Percentiles rank a stretch among this genome's conserved stretches.
These are phyloP conservation scores for Berberis vulgaris DNA, from an alignment of 164 flowering plant species.

Conservation along the genomic window DNA sequence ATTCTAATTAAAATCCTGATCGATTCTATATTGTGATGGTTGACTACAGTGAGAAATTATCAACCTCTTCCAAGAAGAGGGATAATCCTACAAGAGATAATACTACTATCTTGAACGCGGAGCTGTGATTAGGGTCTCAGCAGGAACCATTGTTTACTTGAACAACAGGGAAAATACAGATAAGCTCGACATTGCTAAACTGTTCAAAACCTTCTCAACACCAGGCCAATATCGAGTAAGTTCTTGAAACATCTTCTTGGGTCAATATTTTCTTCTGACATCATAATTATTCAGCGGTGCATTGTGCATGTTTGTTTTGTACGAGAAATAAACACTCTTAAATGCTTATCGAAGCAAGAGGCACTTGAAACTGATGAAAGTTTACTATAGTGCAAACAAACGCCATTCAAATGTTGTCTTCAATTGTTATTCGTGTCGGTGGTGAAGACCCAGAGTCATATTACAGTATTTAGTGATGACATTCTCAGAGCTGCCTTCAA, in stretches of 20 bases:
- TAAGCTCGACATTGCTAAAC: not conserved
- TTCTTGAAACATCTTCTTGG: too few species aligned
- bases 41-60: too few species aligned
- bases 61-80: too few species aligned
- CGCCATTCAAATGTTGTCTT: not conserved
- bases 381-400: too few species aligned
- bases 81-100: too few species aligned
- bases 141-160: not conserved
- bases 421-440: not conserved
- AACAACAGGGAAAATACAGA: constrained; percentile 1
- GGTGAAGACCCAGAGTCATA: constrained; percentile 1
- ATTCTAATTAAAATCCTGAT: too few species aligned
- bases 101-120: too few species aligned
- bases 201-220: not conserved
- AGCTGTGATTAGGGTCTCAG: not conserved
- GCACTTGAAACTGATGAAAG: not conserved
- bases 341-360: not conserved
- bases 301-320: too few species aligned
- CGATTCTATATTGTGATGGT: too few species aligned
- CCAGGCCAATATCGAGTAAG: not conserved
- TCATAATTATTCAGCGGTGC: too few species aligned
- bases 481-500: not conserved
- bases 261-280: too few species aligned
- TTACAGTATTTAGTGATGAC: not conserved
- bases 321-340: too few species aligned